Conservation (phyloP, 2,329 filamentous ascomycete genomes). For the Diaporthe ilicicola region DNA sequence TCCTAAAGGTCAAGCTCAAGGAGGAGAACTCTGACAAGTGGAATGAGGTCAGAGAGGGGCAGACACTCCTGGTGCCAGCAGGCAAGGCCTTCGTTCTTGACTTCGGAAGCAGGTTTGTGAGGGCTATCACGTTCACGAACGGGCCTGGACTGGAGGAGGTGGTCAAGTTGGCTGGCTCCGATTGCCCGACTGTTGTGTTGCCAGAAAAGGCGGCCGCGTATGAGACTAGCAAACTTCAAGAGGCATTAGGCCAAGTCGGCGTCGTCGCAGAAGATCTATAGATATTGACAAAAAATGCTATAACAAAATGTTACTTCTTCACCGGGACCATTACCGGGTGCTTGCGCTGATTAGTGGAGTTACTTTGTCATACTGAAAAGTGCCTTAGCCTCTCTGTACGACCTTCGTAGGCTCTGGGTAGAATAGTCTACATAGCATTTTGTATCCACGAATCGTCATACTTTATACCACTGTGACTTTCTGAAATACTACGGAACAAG, state of each 20-base stretch:
- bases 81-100: slow-evolving; percentile 54
- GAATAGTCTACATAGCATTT: too few relatives aligned
- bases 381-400: too few relatives aligned
- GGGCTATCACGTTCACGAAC: slow-evolving; percentile 57
- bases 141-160: slow-evolving; percentile 58
- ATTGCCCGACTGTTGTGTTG: slow-evolving; percentile 46
- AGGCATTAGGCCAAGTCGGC: slow-evolving; percentile 9
- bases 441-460: too few relatives aligned
- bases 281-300: not conserved
- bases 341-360: too few relatives aligned
- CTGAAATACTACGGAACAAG: too few relatives aligned
- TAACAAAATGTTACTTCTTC: too few relatives aligned
- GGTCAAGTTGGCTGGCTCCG: slow-evolving; percentile 47
- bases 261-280: slow-evolving; percentile 4
- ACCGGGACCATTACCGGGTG: too few relatives aligned
- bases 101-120: slow-evolving; percentile 56
- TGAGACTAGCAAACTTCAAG: slow-evolving; percentile 37
- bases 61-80: slow-evolving; percentile 58
- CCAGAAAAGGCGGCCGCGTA: slow-evolving; percentile 45
- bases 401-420: too few relatives aligned
- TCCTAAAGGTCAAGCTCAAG: slow-evolving; percentile 50
- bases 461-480: not conserved
- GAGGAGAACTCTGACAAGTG: slow-evolving; percentile 39
- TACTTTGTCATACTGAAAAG: too few relatives aligned
- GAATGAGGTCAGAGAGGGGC: slow-evolving; percentile 51